Base-by-base conservation (phyloP, 2,329 filamentous ascomycete genomes). In the Colletotrichum destructivum region DNA sequence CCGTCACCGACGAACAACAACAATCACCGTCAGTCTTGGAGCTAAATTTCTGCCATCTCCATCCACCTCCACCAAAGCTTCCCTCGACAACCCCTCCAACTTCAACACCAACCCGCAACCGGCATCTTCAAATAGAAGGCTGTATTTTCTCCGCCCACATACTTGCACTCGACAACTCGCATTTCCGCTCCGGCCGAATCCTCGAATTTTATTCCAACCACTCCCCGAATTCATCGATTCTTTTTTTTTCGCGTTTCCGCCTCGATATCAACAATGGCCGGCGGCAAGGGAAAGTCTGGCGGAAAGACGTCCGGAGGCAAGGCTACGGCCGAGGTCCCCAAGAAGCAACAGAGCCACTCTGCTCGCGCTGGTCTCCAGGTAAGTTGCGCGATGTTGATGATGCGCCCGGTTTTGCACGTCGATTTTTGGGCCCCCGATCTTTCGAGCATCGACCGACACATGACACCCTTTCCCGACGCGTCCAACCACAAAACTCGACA, bases 281-380 rank as follows among this genome's bases (percentile, higher is more conserved):
- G 95, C 81, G 95, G 95, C 87, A 98, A 98, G 89, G 95, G 95
- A 89, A 97, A 95, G 88, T 94, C 92, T 75, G 95, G 95, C 79
- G 95, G 95, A 81, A 98, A 97, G 91, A 95, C 86, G 82, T 88
- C 93, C 70, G 94, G 94, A 78, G 93, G 94, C 78, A 96, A 96
- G 88, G 88, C 87, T 61, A 86, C 86, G 73, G 85, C 80, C 79
- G 92, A 91, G 76, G 89, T 88, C 66, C 86, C 91, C 82, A 94
- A 93, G 87, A 98, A 98, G 88, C 92, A 94, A 81, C 94, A 97
- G 86, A 97, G 96, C 86, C 95, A 98, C 88, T 98, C 95, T 79
- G 94, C 94, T 81, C 95, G 96, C 84, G 95, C 95, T 82, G 95
- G 95, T 82, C 90, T 98, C 77, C 95, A 98, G 93, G 95, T 98